Base-by-base conservation (phyloP, 1,139 yeast species). In the Lodderomyces elongisporus region DNA sequence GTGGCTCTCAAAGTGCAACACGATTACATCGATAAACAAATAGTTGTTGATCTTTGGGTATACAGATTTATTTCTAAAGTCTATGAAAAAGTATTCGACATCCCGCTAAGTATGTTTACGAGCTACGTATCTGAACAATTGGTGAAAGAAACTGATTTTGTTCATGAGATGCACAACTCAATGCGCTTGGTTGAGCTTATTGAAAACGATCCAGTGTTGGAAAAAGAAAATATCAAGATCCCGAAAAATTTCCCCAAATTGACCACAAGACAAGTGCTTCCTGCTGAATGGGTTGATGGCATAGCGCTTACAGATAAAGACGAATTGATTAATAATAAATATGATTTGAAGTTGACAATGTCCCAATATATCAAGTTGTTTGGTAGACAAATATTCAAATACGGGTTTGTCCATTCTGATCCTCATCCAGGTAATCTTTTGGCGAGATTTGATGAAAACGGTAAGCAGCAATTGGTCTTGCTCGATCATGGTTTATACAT, bases 381-480 rank as follows among this genome's bases (percentile, higher is more conserved):
- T 44, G 78, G 85, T 5, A 71, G 74, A 38, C 89, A 81, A 59
- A 79, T 82, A 20, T 84, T 82, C 52, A 64, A 70, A 27, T 83
- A 85, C 74, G 93, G 93, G 5, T 66, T 76, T 39, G 78, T 84
- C 12, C 93, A 84, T 52, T 77, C 88, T 33, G 94, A 84, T 51
- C 85, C 91, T 5, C 94, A 84, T 49, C 93, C 93, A 1, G 94
- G 94, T 3, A 84, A 84, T 49, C 56, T 84, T 40, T 52, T 83
- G 38, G 74, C 78, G 3, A 58, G 87, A 27, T 49, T 60, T 18
- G 55, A 59, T 17, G 38, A 47, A 1, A 46, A 53, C 1, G 65
- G 66, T 7, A 57, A 61, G 30, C 83, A 78, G 48, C 77, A 82
- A 48, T 58, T 83, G 35, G 87, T 84, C 21, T 60, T 84, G 29